phyloP scores from a whole-genome alignment of 2,329 filamentous ascomycete species.

The Paracamarosporium sp. region DNA sequence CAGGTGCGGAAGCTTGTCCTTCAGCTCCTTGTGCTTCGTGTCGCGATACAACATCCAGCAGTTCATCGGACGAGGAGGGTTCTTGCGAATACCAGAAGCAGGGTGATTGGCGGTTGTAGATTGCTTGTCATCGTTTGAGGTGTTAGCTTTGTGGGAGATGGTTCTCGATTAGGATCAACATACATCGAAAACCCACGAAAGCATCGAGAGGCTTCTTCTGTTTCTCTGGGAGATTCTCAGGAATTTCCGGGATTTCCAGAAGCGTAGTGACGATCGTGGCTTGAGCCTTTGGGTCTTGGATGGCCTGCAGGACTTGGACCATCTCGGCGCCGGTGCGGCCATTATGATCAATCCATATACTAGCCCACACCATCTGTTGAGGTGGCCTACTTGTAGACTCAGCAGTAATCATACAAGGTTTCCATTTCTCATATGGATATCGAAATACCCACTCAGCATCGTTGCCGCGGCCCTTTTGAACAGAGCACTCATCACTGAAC shows the following conservation, averaged over 20 bases:
- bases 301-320: slow-evolving; percentile 20
- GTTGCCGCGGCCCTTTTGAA: background rate
- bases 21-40: slow-evolving; percentile 24
- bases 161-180: no score
- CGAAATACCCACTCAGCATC: background rate
- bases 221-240: no score
- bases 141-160: no score
- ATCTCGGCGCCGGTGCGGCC: slow-evolving; percentile 25
- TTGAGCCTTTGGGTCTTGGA: slow-evolving; percentile 21
- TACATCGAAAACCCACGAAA: no score
- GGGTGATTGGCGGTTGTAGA: background rate
- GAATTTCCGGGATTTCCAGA: slow-evolving; percentile 5
- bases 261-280: slow-evolving; percentile 20
- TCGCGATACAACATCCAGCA: slow-evolving; percentile 34
- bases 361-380: background rate
- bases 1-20: slow-evolving; percentile 20
- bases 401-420: background rate
- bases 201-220: no score
- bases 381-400: background rate
- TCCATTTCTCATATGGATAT: background rate
- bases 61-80: slow-evolving; percentile 35
- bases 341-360: background rate
- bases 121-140: background rate
- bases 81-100: slow-evolving; percentile 14
- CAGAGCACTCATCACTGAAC: background rate